Evolutionary conservation across 768 basidiomycete species (phyloP).

Genomic region (Leccinum uliginosum): DNA sequence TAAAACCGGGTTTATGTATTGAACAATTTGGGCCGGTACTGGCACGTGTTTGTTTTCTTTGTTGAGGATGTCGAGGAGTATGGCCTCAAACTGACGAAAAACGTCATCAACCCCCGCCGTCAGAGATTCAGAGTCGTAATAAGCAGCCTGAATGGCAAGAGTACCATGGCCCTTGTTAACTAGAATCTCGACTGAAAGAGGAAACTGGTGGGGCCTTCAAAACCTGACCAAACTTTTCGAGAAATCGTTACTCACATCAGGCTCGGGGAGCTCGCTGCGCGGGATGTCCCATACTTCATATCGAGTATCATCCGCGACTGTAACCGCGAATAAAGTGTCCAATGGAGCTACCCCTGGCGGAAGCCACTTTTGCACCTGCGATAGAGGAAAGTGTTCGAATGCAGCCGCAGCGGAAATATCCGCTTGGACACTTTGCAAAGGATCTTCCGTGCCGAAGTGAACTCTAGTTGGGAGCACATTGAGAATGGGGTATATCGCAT

Average conservation of each 20-base stretch:
- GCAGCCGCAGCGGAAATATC: constrained; percentile 26
- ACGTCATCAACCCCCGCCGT: constrained; percentile 16
- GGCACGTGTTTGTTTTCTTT: constrained; percentile 1
- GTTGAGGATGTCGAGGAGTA: constrained; percentile 17
- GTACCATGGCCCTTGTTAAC: constrained; percentile 18
- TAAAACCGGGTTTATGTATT: neutral
- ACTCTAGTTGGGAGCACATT: constrained; percentile 29
- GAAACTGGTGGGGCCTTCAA: constrained; percentile 14
- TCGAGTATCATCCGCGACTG: constrained; percentile 18
- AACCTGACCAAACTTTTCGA: neutral
- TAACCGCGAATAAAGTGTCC: constrained; percentile 31
- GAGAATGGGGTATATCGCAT: constrained; percentile 24
- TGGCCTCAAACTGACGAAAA: constrained; percentile 22
- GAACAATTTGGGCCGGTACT: neutral
- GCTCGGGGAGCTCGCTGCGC: constrained; percentile 28
- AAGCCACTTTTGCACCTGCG: constrained; percentile 30
- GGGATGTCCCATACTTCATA: constrained; percentile 22
- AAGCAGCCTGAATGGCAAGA: constrained; percentile 21
- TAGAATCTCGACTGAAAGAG: constrained; percentile 24
- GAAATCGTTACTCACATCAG: constrained; percentile 23
- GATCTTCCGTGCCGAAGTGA: constrained; percentile 9
- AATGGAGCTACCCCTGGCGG: constrained; percentile 21
- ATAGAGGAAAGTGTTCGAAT: constrained; percentile 30
- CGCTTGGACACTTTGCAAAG: constrained; percentile 21
- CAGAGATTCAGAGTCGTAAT: constrained; percentile 17